Evolutionary conservation across 495 filamentous ascomycete genomes (phyloP), one percentile per base, ranked within the genome.

Genomic region (Thermothielavioides terrestris): DNA sequence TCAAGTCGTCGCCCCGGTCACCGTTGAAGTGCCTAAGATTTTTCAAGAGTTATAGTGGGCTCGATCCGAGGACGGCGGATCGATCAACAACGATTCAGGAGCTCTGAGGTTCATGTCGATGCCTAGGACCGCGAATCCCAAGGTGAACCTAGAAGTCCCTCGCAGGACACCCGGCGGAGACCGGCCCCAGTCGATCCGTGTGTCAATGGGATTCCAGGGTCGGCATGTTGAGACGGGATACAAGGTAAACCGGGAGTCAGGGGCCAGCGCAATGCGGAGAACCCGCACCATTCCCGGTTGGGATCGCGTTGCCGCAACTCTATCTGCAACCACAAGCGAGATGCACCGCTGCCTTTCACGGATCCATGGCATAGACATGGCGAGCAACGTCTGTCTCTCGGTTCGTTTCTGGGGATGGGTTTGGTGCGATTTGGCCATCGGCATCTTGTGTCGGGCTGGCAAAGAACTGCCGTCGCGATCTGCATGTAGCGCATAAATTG

Each of bases 101-200:
- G 9, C 31, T 34, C 10, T 34, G 31, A 9, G 31, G 31, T 34
- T 34, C 6, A 11, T 28, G n/a, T n/a, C n/a, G n/a, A n/a, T n/a
- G n/a, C n/a, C n/a, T n/a, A n/a, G n/a, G n/a, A n/a, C n/a, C n/a
- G n/a, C n/a, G n/a, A n/a, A n/a, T n/a, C n/a, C 3, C 31, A 2
- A 34, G 10, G 31, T 4, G 4, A 3, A 12, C 3, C n/a, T 14
- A 8, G 43, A 36, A 36, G 20, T 18, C 14, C 43, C 31, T 7
- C 8, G 11, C 10, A 2, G 15, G 18, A n/a, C n/a, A n/a, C n/a
- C n/a, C n/a, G n/a, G n/a, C n/a, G n/a, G n/a, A n/a, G n/a, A n/a
- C n/a, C n/a, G 17, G 27, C 41, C 27, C 41, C 41, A 43, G 41
- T 43, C 41, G 41, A 43, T 43, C 41, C 31, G 41, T 27, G 30